Evolutionary conservation across 768 basidiomycete species (phyloP), one percentile per base, ranked within the genome.

Genomic region (Xerocomus spinulosus): DNA sequence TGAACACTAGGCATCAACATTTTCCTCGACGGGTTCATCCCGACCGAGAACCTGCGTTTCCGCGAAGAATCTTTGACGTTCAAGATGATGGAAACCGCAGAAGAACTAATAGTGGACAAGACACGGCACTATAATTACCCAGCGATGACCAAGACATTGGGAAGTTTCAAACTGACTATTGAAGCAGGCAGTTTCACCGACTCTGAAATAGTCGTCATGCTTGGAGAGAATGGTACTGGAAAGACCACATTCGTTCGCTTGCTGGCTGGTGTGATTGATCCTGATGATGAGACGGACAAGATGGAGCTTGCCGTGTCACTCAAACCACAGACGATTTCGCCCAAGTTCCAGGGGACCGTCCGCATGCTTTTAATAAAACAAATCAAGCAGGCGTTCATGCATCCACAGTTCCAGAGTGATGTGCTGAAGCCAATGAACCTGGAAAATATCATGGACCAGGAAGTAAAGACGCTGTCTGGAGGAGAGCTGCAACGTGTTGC

Each of bases 351-450:
- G 0, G 96, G 96, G 53, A 87, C 85, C n/a, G 96, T 99, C 32
- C 83, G 95, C 60, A 88, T 91, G 88, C 73, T 99, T 52, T 71
- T 99, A 49, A 63, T 99, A 42, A 97, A 96, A 74, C 83, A 87
- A 69, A 96, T 98, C 73, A 94, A 95, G 71, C 76, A 80, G 18
- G 82, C 92, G 25, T 97, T 96, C 72, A 95, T 98, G 93, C 93
- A 96, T 67, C 87, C 94, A n/a, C 96, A 98, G 69, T 99, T 99
- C 86, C 90, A 95, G 68, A 89, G 88, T 34, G 96, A 98, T 63
- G 96, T 98, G 37, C 71, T 98, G 52, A 98, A 98, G 72, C 95
- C 95, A 21, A 97, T 99, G 95, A 90, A 72, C 64, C 68, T 99
- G 60, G 96, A 99, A 34, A 79, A 82, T 47, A 85, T 99, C 53